Evolutionary conservation across 1,139 yeast genomes (phyloP).

Genomic region (Hansenula anomala): DNA sequence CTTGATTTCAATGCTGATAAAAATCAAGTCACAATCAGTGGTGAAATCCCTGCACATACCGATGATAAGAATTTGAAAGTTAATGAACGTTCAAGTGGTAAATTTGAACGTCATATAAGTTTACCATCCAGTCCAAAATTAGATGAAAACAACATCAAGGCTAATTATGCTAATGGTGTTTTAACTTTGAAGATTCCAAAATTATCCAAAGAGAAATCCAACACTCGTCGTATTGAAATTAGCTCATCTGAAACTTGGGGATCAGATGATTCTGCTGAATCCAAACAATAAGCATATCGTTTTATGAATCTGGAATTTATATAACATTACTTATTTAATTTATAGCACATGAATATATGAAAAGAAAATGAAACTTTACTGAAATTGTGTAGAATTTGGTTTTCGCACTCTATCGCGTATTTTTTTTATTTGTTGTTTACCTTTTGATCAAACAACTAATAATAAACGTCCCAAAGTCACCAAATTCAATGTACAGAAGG

Average conservation of each 20-base stretch:
- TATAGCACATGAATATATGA: neutral
- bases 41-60: slow-evolving; percentile 28
- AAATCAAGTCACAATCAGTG: slow-evolving; percentile 32
- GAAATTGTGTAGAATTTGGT: too few species aligned
- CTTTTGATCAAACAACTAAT: too few species aligned
- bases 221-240: slow-evolving; percentile 30
- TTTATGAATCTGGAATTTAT: neutral
- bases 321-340: neutral
- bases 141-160: slow-evolving; percentile 36
- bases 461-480: neutral
- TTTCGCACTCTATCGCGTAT: too few species aligned
- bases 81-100: slow-evolving; percentile 34
- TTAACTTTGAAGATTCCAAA: slow-evolving; percentile 35
- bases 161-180: slow-evolving; percentile 35
- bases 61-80: slow-evolving; percentile 22
- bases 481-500: slow-evolving; percentile 14
- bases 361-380: too few species aligned
- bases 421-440: neutral
- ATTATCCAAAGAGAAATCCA: slow-evolving; percentile 22
- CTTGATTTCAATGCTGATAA: slow-evolving; percentile 35
- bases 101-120: slow-evolving; percentile 34
- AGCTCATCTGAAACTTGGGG: slow-evolving; percentile 23
- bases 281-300: neutral
- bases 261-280: neutral
- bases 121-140: slow-evolving; percentile 32